Evolutionary conservation across 2,329 filamentous ascomycete genomes (phyloP).

Genomic region (Xenosphaeropsis pyriputrescens): DNA sequence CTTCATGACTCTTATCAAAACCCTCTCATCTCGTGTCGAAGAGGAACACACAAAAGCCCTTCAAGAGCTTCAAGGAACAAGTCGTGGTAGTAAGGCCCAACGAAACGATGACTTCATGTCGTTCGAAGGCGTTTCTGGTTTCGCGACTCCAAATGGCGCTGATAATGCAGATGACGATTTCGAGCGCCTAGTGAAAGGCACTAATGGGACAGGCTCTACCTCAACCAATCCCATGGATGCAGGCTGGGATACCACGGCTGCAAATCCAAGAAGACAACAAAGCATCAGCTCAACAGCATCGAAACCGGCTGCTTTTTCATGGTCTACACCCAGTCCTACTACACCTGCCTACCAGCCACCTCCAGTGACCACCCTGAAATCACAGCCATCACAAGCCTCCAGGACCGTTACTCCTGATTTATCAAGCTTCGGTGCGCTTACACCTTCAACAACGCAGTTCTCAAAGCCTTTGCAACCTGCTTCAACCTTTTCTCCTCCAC

Average conservation of each 20-base stretch:
- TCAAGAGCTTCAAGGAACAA: constrained; percentile 59
- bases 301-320: constrained; percentile 39
- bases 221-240: constrained; percentile 26
- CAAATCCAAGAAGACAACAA: constrained; percentile 18
- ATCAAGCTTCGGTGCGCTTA: constrained; percentile 35
- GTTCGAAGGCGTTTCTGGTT: constrained; percentile 46
- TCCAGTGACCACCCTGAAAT: constrained; percentile 17
- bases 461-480: constrained; percentile 36
- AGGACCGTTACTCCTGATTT: constrained; percentile 46
- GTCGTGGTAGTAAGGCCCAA: constrained; percentile 31
- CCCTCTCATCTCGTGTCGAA: constrained; percentile 66
- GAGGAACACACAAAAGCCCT: constrained; percentile 80
- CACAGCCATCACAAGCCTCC: constrained; percentile 21
- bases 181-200: constrained; percentile 77
- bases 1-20: constrained; percentile 83
- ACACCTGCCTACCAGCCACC: constrained; percentile 12
- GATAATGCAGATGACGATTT: constrained; percentile 71
- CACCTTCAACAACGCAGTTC: constrained; percentile 45
- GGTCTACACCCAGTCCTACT: constrained; percentile 42
- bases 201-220: constrained; percentile 18
- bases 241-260: constrained; percentile 31
- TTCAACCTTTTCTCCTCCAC: constrained; percentile 22
- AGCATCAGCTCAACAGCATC: constrained; percentile 19
- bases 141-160: constrained; percentile 33
- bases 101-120: constrained; percentile 54